These are phyloP conservation scores for Claviceps africana DNA, from an alignment of 2,329 filamentous ascomycete species.

Conservation along the genomic window DNA sequence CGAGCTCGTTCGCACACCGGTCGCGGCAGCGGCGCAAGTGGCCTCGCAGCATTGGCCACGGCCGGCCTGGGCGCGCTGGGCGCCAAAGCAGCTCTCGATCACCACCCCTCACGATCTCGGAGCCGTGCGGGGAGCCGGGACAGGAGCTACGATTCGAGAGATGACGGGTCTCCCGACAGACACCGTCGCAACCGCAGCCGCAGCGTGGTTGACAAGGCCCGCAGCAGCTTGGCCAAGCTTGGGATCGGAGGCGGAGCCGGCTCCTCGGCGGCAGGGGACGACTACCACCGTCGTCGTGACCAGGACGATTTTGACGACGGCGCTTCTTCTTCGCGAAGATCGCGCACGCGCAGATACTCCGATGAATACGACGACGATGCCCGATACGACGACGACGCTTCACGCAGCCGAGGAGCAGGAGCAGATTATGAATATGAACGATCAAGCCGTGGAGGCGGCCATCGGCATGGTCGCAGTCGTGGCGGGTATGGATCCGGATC, in stretches of 20 bases:
- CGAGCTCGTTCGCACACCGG: constrained; percentile 42
- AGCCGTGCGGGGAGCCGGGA: constrained; percentile 37
- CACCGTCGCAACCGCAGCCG: constrained; percentile 41
- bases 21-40: constrained; percentile 30
- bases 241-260: constrained; percentile 39
- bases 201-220: constrained; percentile 49
- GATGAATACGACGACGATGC: constrained; percentile 34
- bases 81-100: constrained; percentile 44
- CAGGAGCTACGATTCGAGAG: constrained; percentile 29
- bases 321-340: constrained; percentile 21
- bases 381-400: constrained; percentile 17
- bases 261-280: constrained; percentile 17
- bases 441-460: constrained; percentile 25
- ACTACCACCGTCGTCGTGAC: constrained; percentile 25
- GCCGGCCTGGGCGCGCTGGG: constrained; percentile 47
- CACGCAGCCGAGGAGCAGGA: constrained; percentile 16
- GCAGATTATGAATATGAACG: constrained; percentile 36
- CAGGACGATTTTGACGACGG: constrained; percentile 32
- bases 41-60: constrained; percentile 49
- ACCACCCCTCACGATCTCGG: constrained; percentile 33
- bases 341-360: constrained; percentile 24
- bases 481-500: constrained; percentile 35
- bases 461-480: constrained; percentile 25
- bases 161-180: constrained; percentile 31
- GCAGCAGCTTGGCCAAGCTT: constrained; percentile 46